phyloP scores from a whole-genome alignment of 148 eudicot species.

The Drosera capensis region DNA sequence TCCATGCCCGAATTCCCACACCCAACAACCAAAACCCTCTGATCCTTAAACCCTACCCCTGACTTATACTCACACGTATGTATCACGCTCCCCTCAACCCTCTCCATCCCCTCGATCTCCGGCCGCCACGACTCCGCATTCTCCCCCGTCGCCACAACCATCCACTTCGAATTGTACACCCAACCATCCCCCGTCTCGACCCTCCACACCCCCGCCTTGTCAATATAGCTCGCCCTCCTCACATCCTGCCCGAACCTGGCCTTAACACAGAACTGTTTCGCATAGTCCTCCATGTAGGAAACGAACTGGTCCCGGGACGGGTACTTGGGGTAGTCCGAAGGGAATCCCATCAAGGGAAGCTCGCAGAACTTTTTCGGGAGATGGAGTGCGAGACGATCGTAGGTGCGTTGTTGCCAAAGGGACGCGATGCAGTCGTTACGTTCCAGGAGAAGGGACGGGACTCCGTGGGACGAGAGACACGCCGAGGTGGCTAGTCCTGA shows the following conservation, averaged over 20 bases:
- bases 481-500: slow-evolving; percentile 85
- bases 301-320: slow-evolving; percentile 64
- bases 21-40: slow-evolving; percentile 73
- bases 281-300: slow-evolving; percentile 63
- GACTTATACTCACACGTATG: slow-evolving; percentile 65
- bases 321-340: slow-evolving; percentile 56
- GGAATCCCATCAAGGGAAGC: slow-evolving; percentile 60
- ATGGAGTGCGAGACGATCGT: slow-evolving; percentile 80
- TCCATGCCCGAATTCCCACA: slow-evolving; percentile 99
- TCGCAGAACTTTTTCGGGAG: slow-evolving; percentile 74
- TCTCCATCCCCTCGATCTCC: slow-evolving; percentile 55
- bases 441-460: slow-evolving; percentile 61
- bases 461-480: slow-evolving; percentile 39
- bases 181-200: slow-evolving; percentile 29
- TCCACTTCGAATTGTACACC: slow-evolving; percentile 44
- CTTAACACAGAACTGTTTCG: slow-evolving; percentile 31
- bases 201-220: slow-evolving; percentile 22
- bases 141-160: slow-evolving; percentile 86
- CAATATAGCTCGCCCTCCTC: slow-evolving; percentile 30
- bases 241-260: slow-evolving; percentile 58
- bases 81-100: slow-evolving; percentile 38
- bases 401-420: slow-evolving; percentile 70
- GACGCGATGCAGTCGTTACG: slow-evolving; percentile 79
- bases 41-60: slow-evolving; percentile 35
- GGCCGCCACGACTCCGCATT: slow-evolving; percentile 76